Evolutionary conservation across 345 rosid genomes (phyloP), one percentile per base, ranked within the genome.

Genomic region (Lagerstroemia speciosa): DNA sequence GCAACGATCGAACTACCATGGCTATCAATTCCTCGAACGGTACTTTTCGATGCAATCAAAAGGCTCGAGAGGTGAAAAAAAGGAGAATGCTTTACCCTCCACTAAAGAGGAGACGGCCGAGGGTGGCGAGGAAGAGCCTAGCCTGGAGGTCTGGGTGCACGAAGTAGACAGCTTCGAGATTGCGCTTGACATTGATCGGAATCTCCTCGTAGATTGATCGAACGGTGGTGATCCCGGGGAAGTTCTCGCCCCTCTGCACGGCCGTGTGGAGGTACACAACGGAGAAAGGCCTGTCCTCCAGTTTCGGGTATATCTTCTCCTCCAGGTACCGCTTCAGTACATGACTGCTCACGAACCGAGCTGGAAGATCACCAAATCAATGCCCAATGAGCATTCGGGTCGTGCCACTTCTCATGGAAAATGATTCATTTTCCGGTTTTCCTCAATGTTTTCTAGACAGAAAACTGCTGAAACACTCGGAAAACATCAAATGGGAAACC

Each of bases 51-150:
- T 22, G 0, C 26, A 22, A 5, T 52, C 58, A 14, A 55, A 2
- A 55, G 3, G 31, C 61, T 11, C 7, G 22, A 30, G 6, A 11
- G 8, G 29, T 10, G 6, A 0, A 27, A 7, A 19, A 15, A 27
- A n/a, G 3, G 34, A 29, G 29, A 19, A 58, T 26, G 33, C 33
- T 79, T 79, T 72, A 87, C 90, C 87, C 83, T 73, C 86, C 86
- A 46, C 66, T 52, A 79, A 86, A 83, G 19, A 85, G 57, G 19
- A 86, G 66, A 64, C 90, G 90, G 40, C 88, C 90, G 38, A 89
- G 77, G 58, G 85, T 83, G 76, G 92, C 90, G 7, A 88, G 82
- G 70, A 88, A 84, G 74, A 88, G 78, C 52, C 91, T 75, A 67
- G 80, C 58, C 46, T 79, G 87, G 11, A 86, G 55, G 19, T 75